Evolutionary conservation across 179 eudicot genomes (phyloP).

Genomic region (Silene vulgaris): DNA sequence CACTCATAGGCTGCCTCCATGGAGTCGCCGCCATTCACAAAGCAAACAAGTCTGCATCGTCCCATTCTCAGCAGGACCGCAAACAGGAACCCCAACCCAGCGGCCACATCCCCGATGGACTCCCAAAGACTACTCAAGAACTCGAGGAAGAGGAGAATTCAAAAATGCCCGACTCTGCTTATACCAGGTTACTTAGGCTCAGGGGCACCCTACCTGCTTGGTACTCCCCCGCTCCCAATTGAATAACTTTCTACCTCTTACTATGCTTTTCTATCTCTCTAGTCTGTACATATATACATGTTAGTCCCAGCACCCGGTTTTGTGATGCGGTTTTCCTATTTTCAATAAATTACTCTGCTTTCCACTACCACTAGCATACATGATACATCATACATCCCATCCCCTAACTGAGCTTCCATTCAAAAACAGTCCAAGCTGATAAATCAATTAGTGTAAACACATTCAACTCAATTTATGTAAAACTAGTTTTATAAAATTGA

Average conservation of each 20-base stretch:
- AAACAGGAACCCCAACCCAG: not conserved
- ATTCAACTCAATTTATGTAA: too few relatives aligned
- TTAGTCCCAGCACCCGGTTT: not conserved
- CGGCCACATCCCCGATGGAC: conserved; percentile 59
- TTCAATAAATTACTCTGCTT: not conserved
- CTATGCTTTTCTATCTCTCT: conserved; percentile 12
- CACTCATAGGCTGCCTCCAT: conserved; percentile 58
- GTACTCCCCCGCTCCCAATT: conserved; percentile 51
- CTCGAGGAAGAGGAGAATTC: conserved; percentile 69
- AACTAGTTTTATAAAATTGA: too few relatives aligned
- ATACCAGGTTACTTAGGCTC: conserved; percentile 54
- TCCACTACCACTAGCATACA: not conserved
- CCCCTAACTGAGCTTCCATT: not conserved
- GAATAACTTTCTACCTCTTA: conserved; percentile 27
- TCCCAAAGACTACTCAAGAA: conserved; percentile 62
- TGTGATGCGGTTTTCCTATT: not conserved
- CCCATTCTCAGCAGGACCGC: not conserved
- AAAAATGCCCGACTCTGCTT: conserved; percentile 72
- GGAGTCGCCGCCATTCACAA: conserved; percentile 52
- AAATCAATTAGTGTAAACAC: too few relatives aligned
- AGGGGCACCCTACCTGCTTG: conserved; percentile 57
- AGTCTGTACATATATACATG: not conserved
- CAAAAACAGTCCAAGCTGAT: not conserved
- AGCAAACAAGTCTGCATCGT: conserved; percentile 33
- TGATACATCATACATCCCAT: too few relatives aligned